These are phyloP conservation scores for Galerina marginata DNA, from an alignment of 768 basidiomycete species.

Conservation along the genomic window DNA sequence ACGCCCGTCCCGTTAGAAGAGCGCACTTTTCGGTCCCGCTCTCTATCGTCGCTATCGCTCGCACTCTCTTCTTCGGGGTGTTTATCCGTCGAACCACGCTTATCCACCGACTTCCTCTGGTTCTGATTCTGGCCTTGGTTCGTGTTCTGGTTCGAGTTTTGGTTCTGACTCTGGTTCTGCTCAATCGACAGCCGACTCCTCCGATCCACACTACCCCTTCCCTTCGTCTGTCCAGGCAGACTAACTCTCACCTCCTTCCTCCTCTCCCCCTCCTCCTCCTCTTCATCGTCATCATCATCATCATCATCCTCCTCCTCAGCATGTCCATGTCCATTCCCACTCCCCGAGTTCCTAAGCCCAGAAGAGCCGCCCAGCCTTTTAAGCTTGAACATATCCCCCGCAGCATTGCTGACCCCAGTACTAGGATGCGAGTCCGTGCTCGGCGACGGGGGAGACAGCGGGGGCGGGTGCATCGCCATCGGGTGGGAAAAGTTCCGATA, in stretches of 20 bases:
- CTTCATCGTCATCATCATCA: background rate
- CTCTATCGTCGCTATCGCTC: too few species aligned
- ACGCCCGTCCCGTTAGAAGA: too few species aligned
- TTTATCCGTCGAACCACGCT: too few species aligned
- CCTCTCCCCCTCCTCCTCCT: constrained; percentile 4
- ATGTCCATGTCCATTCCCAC: background rate
- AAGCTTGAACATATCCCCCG: constrained; percentile 18
- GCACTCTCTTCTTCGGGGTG: too few species aligned
- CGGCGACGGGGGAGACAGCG: constrained; percentile 21
- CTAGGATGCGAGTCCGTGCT: constrained; percentile 28
- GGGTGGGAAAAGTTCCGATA: background rate
- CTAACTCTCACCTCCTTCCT: constrained; percentile 16
- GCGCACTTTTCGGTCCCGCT: too few species aligned
- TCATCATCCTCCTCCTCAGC: background rate
- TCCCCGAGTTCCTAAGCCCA: constrained; percentile 4
- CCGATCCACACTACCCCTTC: too few species aligned
- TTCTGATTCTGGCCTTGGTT: too few species aligned
- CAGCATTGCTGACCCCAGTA: constrained; percentile 13
- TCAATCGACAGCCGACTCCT: too few species aligned
- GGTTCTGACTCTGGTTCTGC: too few species aligned
- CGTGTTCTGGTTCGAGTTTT: too few species aligned
- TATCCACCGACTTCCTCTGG: too few species aligned
- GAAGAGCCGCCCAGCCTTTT: constrained; percentile 10
- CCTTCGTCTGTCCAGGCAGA: background rate
- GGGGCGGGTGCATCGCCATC: constrained; percentile 8